phyloP scores from a whole-genome alignment of 768 basidiomycete species.

The Stropharia rugosoannulata region DNA sequence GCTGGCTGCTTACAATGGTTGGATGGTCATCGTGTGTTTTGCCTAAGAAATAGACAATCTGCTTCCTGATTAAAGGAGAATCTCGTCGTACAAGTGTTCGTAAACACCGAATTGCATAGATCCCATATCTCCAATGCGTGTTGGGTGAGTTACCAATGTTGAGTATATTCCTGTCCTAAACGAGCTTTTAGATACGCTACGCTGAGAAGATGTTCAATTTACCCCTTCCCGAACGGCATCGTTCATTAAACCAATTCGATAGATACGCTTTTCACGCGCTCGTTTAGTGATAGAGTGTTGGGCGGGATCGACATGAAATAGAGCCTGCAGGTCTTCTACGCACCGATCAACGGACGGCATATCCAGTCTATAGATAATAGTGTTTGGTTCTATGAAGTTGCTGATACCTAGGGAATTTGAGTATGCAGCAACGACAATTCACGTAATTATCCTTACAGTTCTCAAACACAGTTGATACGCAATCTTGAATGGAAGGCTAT shows the following conservation, averaged over 20 bases:
- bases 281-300: slow-evolving; percentile 38
- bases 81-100: slow-evolving; percentile 72
- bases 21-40: slow-evolving; percentile 63
- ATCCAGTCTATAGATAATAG: slow-evolving; percentile 52
- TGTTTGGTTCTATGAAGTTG: slow-evolving; percentile 62
- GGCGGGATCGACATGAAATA: slow-evolving; percentile 30
- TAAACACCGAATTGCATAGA: slow-evolving; percentile 66
- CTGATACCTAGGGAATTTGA: slow-evolving; percentile 44
- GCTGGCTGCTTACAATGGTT: slow-evolving; percentile 49
- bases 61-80: slow-evolving; percentile 42
- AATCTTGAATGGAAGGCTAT: slow-evolving; percentile 76
- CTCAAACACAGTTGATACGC: slow-evolving; percentile 61
- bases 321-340: slow-evolving; percentile 33
- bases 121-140: slow-evolving; percentile 81
- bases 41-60: slow-evolving; percentile 59
- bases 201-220: slow-evolving; percentile 17
- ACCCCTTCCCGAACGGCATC: slow-evolving; percentile 44
- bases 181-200: slow-evolving; percentile 8
- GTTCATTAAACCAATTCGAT: slow-evolving; percentile 42
- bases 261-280: slow-evolving; percentile 43
- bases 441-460: slow-evolving; percentile 41
- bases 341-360: slow-evolving; percentile 40
- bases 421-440: background rate
- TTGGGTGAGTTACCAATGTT: slow-evolving; percentile 55
- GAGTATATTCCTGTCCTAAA: slow-evolving; percentile 44